Conservation (phyloP, 2,329 filamentous ascomycete species). For the Colletotrichum tropicale region DNA sequence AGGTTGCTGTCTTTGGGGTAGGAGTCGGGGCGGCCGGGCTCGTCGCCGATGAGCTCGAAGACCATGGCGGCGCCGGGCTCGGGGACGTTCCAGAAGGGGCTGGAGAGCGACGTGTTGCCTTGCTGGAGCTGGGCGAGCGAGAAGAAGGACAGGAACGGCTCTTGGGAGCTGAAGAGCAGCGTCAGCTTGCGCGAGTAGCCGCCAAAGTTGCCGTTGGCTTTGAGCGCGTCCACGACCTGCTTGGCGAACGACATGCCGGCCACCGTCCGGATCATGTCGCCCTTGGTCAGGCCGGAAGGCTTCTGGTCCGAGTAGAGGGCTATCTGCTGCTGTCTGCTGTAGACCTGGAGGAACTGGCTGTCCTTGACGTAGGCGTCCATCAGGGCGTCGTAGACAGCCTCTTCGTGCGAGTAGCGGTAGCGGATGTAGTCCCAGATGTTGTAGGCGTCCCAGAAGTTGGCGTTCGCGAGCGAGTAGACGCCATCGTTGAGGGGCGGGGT, state of each 20-base stretch:
- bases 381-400: slow-evolving; percentile 44
- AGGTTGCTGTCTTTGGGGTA: slow-evolving; percentile 43
- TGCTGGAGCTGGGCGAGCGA: slow-evolving; percentile 51
- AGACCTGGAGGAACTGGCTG: slow-evolving; percentile 58
- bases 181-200: slow-evolving; percentile 51
- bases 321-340: slow-evolving; percentile 74
- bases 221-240: slow-evolving; percentile 47
- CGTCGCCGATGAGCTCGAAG: slow-evolving; percentile 65
- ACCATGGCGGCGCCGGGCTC: slow-evolving; percentile 76
- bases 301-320: slow-evolving; percentile 58
- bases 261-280: slow-evolving; percentile 51
- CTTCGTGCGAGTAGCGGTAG: slow-evolving; percentile 59
- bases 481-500: slow-evolving; percentile 37
- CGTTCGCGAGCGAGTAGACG: slow-evolving; percentile 34
- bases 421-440: slow-evolving; percentile 59
- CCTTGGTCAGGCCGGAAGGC: slow-evolving; percentile 51
- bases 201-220: slow-evolving; percentile 41
- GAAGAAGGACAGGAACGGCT: slow-evolving; percentile 62
- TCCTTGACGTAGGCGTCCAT: slow-evolving; percentile 30
- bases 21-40: slow-evolving; percentile 22
- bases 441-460: slow-evolving; percentile 55
- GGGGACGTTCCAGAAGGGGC: slow-evolving; percentile 46
- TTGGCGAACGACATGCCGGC: slow-evolving; percentile 57
- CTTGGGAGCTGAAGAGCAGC: slow-evolving; percentile 57
- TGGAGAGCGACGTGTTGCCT: slow-evolving; percentile 53